phyloP scores from a whole-genome alignment of 1,139 yeast genomes.

The Geotrichum macrosporum region DNA sequence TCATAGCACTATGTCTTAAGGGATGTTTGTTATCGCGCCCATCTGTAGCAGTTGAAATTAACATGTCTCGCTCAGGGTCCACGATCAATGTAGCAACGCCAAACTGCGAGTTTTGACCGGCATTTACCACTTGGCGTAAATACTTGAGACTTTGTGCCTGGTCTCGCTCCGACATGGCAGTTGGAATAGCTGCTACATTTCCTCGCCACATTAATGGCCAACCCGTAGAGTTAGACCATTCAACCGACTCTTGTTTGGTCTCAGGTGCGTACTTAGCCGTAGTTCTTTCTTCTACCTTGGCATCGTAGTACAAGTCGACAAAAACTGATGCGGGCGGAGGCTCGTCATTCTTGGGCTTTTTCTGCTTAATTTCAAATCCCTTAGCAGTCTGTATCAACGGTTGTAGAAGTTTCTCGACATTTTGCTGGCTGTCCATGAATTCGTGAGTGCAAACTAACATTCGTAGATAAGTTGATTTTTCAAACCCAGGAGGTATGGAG shows the following conservation, averaged over 20 bases:
- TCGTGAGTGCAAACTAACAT: slow-evolving; percentile 37
- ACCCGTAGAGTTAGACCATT: slow-evolving; percentile 56
- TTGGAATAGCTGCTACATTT: slow-evolving; percentile 72
- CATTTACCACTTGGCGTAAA: slow-evolving; percentile 37
- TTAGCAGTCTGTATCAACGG: slow-evolving; percentile 15
- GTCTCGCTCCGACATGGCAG: slow-evolving; percentile 52
- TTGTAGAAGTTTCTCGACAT: slow-evolving; percentile 24
- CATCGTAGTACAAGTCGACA: slow-evolving; percentile 28
- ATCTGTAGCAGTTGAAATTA: slow-evolving; percentile 43
- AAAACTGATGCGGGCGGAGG: slow-evolving; percentile 7
- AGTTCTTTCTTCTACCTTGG: slow-evolving; percentile 31
- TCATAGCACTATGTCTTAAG: slow-evolving; percentile 68
- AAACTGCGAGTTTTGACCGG: neutral
- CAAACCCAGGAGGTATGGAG: slow-evolving; percentile 3
- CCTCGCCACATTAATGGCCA: slow-evolving; percentile 98
- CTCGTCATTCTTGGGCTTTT: slow-evolving; percentile 19
- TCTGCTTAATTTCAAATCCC: slow-evolving; percentile 8
- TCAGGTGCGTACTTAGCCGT: slow-evolving; percentile 56
- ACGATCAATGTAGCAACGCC: slow-evolving; percentile 46
- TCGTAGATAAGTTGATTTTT: slow-evolving; percentile 28
- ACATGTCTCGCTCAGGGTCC: slow-evolving; percentile 43
- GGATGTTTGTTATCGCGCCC: slow-evolving; percentile 42
- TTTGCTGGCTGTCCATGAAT: slow-evolving; percentile 23
- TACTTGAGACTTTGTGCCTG: slow-evolving; percentile 43
- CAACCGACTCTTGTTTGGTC: slow-evolving; percentile 56